phyloP scores from a whole-genome alignment of 306 rosid species.

The Ammopiptanthus mongolicus region DNA sequence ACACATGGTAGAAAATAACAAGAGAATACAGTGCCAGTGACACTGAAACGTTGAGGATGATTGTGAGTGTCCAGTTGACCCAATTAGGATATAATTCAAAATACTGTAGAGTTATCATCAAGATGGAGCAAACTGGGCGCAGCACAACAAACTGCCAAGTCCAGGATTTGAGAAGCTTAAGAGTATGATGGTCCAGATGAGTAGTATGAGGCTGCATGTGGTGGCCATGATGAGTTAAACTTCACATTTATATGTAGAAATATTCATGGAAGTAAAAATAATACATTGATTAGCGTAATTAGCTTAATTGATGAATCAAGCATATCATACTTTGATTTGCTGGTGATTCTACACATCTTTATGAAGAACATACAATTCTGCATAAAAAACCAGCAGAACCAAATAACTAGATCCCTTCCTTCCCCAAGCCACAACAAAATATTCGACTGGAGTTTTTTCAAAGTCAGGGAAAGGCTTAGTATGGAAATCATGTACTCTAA shows the following conservation, averaged over 20 bases:
- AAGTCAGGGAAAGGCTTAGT: background rate
- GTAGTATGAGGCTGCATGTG: slow-evolving; percentile 65
- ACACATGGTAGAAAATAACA: slow-evolving; percentile 75
- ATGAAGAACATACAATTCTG: background rate
- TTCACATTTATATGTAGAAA: background rate
- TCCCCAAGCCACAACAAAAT: background rate
- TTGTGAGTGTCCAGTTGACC: slow-evolving; percentile 79
- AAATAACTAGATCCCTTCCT: background rate
- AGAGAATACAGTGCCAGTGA: slow-evolving; percentile 77
- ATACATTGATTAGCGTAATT: background rate
- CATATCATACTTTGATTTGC: background rate
- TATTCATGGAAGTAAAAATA: background rate
- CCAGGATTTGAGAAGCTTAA: slow-evolving; percentile 75
- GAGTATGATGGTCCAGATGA: slow-evolving; percentile 50
- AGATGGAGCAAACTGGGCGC: slow-evolving; percentile 73
- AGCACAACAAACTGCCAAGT: slow-evolving; percentile 82
- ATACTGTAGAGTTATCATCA: slow-evolving; percentile 70
- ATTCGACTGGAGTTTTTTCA: background rate
- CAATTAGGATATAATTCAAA: slow-evolving; percentile 65
- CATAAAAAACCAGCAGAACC: background rate
- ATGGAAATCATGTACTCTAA: background rate
- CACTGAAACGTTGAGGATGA: slow-evolving; percentile 74
- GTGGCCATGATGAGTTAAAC: background rate
- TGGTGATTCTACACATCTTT: background rate
- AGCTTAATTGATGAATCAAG: slow-evolving; percentile 4